Base-by-base conservation (phyloP, 768 basidiomycete species). In the Dentipellis sp. region DNA sequence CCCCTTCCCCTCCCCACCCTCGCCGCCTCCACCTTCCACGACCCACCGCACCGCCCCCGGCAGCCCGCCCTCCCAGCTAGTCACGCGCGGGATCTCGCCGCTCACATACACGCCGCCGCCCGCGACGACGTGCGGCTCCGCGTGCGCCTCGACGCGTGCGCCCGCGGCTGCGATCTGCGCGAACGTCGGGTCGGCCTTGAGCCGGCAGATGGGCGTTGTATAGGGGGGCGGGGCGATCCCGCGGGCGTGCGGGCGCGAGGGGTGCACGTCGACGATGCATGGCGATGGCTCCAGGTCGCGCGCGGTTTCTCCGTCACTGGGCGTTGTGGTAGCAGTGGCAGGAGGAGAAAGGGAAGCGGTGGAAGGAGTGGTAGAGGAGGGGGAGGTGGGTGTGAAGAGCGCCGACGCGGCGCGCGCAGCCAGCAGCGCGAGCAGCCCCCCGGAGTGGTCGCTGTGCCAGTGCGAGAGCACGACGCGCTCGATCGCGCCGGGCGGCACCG, bases 31-130 rank as follows among this genome's bases (percentile, higher is more conserved):
- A n/a, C n/a, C n/a, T n/a, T n/a, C n/a, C n/a, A n/a, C 37, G 37
- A 40, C 39, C 81, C 86, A 93, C 55, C 83, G 75, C 69, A 83
- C 74, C 0, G 77, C 86, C 2, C 90, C 84, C 19, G 78, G 72
- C 52, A 92, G 66, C 1, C 91, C 91, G 0, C 63, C 65, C 68
- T 94, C 91, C 57, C 75, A 92, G 12, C 75, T 61, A 0, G 84
- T 88, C 38, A 82, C 72, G 48, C 91, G 69, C 10, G 86, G 83
- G 53, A 94, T 87, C 68, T 87, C 84, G 1, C 90, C 90, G 64
- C 91, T 92, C 11, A 92, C 81, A 71, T 81, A 91, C 17, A 91
- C 73, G 7, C 80, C 78, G 4, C 74, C 79, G 9, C 70, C 79
- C 3, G 84, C 81, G 52, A 91, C 78, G 5, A 73, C 69, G 65